A percentile compares a stretch with the other conserved stretches of the same genome.
Evolutionary conservation across 179 eudicot species (phyloP).

Genomic region (Drosera spatulata): DNA sequence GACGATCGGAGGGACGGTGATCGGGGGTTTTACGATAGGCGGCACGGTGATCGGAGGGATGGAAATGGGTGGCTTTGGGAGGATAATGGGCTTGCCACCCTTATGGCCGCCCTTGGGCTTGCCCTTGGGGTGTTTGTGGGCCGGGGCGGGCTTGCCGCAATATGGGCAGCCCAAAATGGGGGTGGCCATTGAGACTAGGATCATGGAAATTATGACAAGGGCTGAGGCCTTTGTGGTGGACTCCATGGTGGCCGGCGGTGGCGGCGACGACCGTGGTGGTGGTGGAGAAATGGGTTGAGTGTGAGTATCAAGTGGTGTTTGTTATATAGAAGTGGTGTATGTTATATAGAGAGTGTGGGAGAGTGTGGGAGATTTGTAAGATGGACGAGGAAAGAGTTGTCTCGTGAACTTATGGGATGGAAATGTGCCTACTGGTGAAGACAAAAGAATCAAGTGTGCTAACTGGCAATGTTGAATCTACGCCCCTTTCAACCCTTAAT

Average conservation of each 20-base stretch:
- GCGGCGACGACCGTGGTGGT: neutral
- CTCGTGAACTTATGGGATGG: too few species aligned
- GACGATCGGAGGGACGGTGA: slow-evolving; percentile 16
- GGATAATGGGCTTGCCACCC: slow-evolving; percentile 8
- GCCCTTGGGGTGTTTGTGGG: slow-evolving; percentile 15
- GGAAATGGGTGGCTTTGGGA: slow-evolving; percentile 7
- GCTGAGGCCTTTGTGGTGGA: slow-evolving; percentile 42
- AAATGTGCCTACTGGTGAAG: too few species aligned
- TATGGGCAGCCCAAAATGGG: slow-evolving; percentile 55
- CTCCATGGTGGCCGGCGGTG: slow-evolving; percentile 25
- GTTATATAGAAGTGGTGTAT: slow-evolving; percentile 1
- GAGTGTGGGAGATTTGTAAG: too few species aligned
- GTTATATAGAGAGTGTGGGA: slow-evolving; percentile 22
- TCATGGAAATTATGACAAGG: slow-evolving; percentile 43
- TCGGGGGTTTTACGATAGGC: neutral
- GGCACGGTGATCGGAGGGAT: slow-evolving; percentile 14
- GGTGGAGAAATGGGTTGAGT: slow-evolving; percentile 12
- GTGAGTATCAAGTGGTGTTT: slow-evolving; percentile 9
- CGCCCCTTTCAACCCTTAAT: too few species aligned
- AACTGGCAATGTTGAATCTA: too few species aligned
- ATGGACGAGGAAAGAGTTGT: too few species aligned
- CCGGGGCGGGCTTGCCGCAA: slow-evolving; percentile 31
- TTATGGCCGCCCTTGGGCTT: slow-evolving; percentile 15
- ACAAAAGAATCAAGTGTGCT: too few species aligned
- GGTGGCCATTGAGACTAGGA: slow-evolving; percentile 40